phyloP scores from a whole-genome alignment of 1,284 basidiomycete genomes.

The Fomitopsis betulina region DNA sequence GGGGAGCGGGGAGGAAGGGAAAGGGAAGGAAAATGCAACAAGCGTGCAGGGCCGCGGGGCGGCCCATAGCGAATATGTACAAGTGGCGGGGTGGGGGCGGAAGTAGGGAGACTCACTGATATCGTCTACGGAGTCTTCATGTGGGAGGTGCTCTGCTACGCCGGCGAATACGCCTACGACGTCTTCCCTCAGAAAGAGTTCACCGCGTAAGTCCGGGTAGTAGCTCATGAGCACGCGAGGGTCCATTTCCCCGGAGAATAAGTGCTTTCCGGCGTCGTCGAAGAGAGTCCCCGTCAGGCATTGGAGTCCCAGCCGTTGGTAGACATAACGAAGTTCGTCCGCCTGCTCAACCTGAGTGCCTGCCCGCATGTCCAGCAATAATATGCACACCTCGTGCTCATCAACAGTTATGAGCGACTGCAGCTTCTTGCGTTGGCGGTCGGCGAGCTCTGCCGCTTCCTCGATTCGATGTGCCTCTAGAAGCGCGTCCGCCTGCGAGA shows the following conservation, averaged over 20 bases:
- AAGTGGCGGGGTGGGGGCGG: slow-evolving; percentile 14
- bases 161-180: slow-evolving; percentile 60
- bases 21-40: slow-evolving; percentile 15
- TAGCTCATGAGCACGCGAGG: slow-evolving; percentile 74
- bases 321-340: slow-evolving; percentile 70
- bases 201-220: slow-evolving; percentile 65
- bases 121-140: slow-evolving; percentile 60
- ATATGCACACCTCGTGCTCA: slow-evolving; percentile 43
- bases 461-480: slow-evolving; percentile 60
- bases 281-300: slow-evolving; percentile 70
- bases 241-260: slow-evolving; percentile 70
- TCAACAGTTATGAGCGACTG: slow-evolving; percentile 45
- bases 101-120: slow-evolving; percentile 59
- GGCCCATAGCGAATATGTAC: background rate
- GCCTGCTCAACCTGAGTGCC: slow-evolving; percentile 30
- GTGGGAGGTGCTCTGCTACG: slow-evolving; percentile 59
- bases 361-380: background rate
- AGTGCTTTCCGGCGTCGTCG: slow-evolving; percentile 69
- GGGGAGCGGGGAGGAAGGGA: slow-evolving; percentile 19
- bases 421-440: slow-evolving; percentile 53
- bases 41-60: background rate
- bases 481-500: slow-evolving; percentile 69
- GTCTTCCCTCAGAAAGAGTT: slow-evolving; percentile 46
- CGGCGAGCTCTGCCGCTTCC: slow-evolving; percentile 61
- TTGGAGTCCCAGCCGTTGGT: slow-evolving; percentile 73